Evolutionary conservation across 2,329 filamentous ascomycete species (phyloP).

Genomic region (Geosmithia putterillii): DNA sequence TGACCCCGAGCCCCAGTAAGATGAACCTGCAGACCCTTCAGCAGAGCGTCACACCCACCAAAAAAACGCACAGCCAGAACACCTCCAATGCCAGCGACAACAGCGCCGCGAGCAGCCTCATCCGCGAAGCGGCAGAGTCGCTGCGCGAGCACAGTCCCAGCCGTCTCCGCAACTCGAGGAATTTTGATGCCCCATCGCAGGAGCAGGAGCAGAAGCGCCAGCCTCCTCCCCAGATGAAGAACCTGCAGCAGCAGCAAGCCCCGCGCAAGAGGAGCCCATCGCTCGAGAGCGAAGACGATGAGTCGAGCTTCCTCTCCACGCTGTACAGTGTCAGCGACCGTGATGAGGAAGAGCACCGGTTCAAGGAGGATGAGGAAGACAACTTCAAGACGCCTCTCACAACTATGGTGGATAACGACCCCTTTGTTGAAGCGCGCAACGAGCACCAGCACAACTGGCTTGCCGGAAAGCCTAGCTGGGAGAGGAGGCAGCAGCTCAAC

Average conservation of each 20-base stretch:
- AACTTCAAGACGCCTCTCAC: background rate
- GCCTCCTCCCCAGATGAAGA: slow-evolving; percentile 4
- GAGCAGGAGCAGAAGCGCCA: slow-evolving; percentile 3
- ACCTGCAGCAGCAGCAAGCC: slow-evolving; percentile 1
- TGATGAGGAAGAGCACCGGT: slow-evolving; percentile 22
- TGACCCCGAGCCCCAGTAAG: slow-evolving; percentile 16
- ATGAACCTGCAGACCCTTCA: slow-evolving; percentile 9
- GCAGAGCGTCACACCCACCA: slow-evolving; percentile 6
- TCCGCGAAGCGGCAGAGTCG: slow-evolving; percentile 20
- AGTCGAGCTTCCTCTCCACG: slow-evolving; percentile 42
- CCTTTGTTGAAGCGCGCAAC: slow-evolving; percentile 14
- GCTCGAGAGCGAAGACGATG: slow-evolving; percentile 27
- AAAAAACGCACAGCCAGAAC: slow-evolving; percentile 9
- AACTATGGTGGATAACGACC: slow-evolving; percentile 10
- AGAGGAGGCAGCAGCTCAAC: background rate
- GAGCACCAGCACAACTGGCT: background rate
- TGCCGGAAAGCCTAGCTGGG: background rate
- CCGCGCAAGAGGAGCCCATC: slow-evolving; percentile 14
- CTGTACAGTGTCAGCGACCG: slow-evolving; percentile 42
- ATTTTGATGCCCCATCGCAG: slow-evolving; percentile 10
- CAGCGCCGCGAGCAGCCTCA: slow-evolving; percentile 27
- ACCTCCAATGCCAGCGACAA: slow-evolving; percentile 17
- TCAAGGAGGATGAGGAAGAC: background rate
- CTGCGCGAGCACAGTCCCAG: slow-evolving; percentile 31
- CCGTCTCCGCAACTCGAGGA: slow-evolving; percentile 15